Evolutionary conservation across 805 yeast genomes (phyloP), one percentile per base, ranked within the genome.

Genomic region (Kluyveromyces starmeri): DNA sequence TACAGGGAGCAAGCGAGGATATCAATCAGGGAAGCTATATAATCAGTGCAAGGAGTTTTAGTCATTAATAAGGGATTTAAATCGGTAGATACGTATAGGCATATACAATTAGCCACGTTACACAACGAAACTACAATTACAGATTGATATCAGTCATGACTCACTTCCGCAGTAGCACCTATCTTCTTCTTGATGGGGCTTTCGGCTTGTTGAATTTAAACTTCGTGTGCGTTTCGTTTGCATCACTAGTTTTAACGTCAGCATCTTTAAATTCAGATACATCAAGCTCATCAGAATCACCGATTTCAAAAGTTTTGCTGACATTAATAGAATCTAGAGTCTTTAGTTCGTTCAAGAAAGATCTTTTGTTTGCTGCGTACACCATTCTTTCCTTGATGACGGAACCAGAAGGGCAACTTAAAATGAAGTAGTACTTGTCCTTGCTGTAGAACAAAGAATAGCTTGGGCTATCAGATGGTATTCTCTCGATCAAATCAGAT

Each of bases 301-400:
- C 92, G 35, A 78, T 75, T 53, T 82, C 92, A 15, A 81, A 51
- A 9, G 66, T 54, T 33, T 71, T 71, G 22, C 65, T 65, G 16
- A 78, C 54, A 7, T 53, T 50, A 22, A 67, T 45, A 1, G 51
- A 53, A 28, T 59, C 59, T 6, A 50, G 38, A 13, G 51, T 41
- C 40, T 68, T 64, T 50, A 82, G 61, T 38, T 70, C 65, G 29
- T 64, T 66, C 21, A 76, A 57, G 36, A 81, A 67, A 6, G 79
- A 81, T 34, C 66, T 68, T 51, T 77, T 80, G 41, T 79, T 80
- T 3, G 95, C 73, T 1, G 98, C 97, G 51, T 86, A 85, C 33
- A 86, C 56, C 96, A 89, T 89, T 48, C 97, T 71, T 34, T 86
- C 92, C 56, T 79, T 82, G 26, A 92, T 92, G 58, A 77, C 78